Evolutionary conservation across 805 yeast genomes (phyloP).

Genomic region (Myxozyma melibiosi): DNA sequence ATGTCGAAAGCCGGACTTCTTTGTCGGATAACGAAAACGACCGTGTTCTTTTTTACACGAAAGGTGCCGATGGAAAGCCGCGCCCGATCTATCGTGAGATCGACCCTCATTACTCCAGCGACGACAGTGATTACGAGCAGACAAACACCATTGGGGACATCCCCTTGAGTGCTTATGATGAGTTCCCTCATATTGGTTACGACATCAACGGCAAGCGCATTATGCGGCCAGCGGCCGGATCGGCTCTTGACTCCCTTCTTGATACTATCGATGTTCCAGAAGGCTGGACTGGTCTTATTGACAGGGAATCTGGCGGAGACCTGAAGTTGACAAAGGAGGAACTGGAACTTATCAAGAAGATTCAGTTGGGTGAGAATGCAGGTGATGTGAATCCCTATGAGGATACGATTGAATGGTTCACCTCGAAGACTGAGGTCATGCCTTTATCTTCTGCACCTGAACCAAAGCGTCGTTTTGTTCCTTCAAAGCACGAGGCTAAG

Average conservation of each 20-base stretch:
- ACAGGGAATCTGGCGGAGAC: constrained; percentile 81
- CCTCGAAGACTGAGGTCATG: constrained; percentile 79
- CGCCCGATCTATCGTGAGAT: constrained; percentile 84
- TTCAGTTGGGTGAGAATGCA: constrained; percentile 82
- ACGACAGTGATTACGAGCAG: constrained; percentile 83
- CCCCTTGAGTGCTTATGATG: constrained; percentile 91
- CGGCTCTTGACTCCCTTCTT: constrained; percentile 86
- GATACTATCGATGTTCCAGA: constrained; percentile 93
- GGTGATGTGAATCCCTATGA: constrained; percentile 89
- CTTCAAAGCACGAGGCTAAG: constrained; percentile 95
- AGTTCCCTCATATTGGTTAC: constrained; percentile 96
- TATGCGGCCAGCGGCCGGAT: constrained; percentile 97
- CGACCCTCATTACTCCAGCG: constrained; percentile 86
- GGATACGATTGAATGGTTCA: constrained; percentile 94
- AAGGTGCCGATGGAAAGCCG: constrained; percentile 70
- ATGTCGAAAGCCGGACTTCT: constrained; percentile 25
- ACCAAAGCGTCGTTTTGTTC: constrained; percentile 95
- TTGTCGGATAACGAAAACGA: constrained; percentile 18
- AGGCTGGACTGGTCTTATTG: constrained; percentile 98
- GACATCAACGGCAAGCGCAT: constrained; percentile 96
- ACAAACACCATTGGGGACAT: constrained; percentile 90
- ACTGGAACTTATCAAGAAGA: constrained; percentile 79
- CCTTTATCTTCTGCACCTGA: constrained; percentile 94
- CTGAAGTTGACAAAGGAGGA: constrained; percentile 86
- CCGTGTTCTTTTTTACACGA: constrained; percentile 15